Base-by-base conservation (phyloP, 345 rosid genomes). In the Pistacia vera region DNA sequence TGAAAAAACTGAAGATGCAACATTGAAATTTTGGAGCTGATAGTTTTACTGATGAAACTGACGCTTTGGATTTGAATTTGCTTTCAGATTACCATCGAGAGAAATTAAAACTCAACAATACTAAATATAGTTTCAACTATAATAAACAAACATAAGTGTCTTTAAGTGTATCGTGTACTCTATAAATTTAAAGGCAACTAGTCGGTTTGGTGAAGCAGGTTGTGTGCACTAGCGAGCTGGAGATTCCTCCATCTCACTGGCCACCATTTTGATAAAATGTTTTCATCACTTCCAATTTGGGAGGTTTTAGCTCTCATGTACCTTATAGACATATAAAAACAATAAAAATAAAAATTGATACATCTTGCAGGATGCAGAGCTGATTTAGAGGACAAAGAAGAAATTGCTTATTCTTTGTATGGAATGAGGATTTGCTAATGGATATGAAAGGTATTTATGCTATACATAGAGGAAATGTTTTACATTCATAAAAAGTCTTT, bases 1-100 rank as follows among this genome's bases (percentile, higher is more conserved):
- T 41, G 11, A 10, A 46, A 72, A 72, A 72, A 60, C 67, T 46
- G 11, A 28, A 17, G 46, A 72, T 60, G 30, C 58, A 28, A 57
- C 28, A 46, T 10, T 41, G 63, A 38, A 71, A 41, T 60, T 58
- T 22, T 58, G n/a, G 49, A 3, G 22, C 30, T 71, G 66, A 41
- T 38, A 71, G 11, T 58, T 44, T 5, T 57, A 22, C 41, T 22
- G 7, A 71, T 22, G 4, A 71, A 54, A 71, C 20, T 38, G 49
- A 1, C 4, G 46, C 22, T 71, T 4, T 25, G 74, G n/a, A 11
- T n/a, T 55, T 38, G 46, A 18, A 70, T 70, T 55, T 71, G 18
- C 74, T 41, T 25, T 16, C 2, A 22, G 52, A 17, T 25, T 41
- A 59, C 66, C 9, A 41, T 13, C 35, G 11, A 70, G 52, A 13